Evolutionary conservation across 331 rosid genomes (phyloP).

Genomic region (Rhamnella rubrinervis): DNA sequence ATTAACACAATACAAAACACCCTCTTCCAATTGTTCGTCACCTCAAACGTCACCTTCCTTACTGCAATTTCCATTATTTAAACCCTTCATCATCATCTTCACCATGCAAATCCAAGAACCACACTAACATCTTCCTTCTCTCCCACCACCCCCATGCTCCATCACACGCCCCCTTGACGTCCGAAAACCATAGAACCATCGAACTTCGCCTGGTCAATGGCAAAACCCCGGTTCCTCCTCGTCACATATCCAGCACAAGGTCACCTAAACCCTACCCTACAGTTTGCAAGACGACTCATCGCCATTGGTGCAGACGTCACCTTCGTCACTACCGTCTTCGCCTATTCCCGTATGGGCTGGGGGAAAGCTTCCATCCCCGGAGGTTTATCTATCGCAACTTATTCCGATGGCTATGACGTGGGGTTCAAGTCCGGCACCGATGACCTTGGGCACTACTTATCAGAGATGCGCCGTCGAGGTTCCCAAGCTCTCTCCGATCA

Average conservation of each 20-base stretch:
- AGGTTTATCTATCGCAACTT: constrained; percentile 38
- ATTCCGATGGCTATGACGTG: constrained; percentile 54
- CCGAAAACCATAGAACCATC: no score
- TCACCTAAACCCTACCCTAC: background rate
- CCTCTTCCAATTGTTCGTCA: no score
- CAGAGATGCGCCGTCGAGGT: constrained; percentile 36
- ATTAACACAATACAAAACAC: no score
- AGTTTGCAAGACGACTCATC: background rate
- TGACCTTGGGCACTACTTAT: background rate
- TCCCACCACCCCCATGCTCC: no score
- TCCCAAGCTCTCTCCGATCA: constrained; percentile 20
- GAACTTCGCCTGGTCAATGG: background rate
- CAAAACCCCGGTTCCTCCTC: background rate
- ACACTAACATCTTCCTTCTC: no score
- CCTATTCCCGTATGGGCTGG: constrained; percentile 7
- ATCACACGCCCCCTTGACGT: no score
- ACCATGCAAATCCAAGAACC: no score
- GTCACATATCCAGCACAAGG: background rate
- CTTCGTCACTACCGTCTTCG: constrained; percentile 24
- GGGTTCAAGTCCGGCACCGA: background rate
- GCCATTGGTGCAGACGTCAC: background rate
- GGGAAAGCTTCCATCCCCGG: constrained; percentile 1
- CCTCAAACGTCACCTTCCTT: no score
- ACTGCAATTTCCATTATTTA: no score
- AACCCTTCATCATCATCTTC: no score